Evolutionary conservation across 1,284 basidiomycete genomes (phyloP).

Genomic region (Ustilago sp.): DNA sequence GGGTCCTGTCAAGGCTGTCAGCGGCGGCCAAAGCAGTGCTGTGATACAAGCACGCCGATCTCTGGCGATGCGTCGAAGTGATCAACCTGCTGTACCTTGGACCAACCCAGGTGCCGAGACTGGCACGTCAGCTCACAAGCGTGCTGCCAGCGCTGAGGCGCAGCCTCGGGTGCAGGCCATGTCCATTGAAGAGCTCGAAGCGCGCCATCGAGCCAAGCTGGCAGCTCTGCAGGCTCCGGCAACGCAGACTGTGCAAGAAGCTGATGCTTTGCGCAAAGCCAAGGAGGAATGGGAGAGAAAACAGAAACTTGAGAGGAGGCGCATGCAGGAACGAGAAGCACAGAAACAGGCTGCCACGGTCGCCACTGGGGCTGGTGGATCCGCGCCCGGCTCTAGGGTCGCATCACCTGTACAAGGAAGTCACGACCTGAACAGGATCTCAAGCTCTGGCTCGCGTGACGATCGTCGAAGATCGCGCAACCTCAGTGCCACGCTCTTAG

Average conservation of each 20-base stretch:
- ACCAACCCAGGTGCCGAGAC: constrained; percentile 35
- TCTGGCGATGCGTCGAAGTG: constrained; percentile 33
- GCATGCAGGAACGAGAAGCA: constrained; percentile 45
- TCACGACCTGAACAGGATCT: constrained; percentile 12
- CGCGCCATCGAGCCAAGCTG: constrained; percentile 48
- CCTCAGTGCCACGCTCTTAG: constrained; percentile 41
- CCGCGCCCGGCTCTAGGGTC: constrained; percentile 21
- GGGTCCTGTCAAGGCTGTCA: constrained; percentile 19
- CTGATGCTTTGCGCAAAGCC: constrained; percentile 39
- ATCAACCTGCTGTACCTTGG: constrained; percentile 36
- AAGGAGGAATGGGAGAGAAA: constrained; percentile 54
- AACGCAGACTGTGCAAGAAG: constrained; percentile 46
- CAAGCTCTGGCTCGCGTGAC: constrained; percentile 13
- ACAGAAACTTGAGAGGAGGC: constrained; percentile 35
- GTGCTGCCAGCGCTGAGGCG: constrained; percentile 19
- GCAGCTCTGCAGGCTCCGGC: constrained; percentile 51
- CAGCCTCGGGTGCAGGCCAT: constrained; percentile 26
- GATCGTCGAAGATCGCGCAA: constrained; percentile 41
- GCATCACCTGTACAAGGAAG: constrained; percentile 25
- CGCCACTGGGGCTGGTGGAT: constrained; percentile 16
- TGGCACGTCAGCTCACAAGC: constrained; percentile 8
- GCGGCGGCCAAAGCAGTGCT: constrained; percentile 27
- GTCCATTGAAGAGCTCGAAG: constrained; percentile 53
- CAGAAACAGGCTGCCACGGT: constrained; percentile 36
- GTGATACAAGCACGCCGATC: constrained; percentile 44